Conservation (phyloP, 257 asterid genomes). For the Coffea canephora region DNA sequence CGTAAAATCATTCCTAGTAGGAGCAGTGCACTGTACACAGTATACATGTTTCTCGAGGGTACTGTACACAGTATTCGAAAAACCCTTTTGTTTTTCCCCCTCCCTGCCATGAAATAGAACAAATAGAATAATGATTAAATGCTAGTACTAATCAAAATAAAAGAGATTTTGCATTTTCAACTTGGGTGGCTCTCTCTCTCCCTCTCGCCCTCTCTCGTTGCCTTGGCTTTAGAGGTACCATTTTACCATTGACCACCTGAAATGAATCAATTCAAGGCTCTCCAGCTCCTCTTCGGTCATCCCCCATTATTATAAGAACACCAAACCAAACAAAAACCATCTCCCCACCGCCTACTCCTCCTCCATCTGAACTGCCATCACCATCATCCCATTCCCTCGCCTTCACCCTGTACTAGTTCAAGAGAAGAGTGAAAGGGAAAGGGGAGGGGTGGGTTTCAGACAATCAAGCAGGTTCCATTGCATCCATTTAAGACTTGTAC, state of each 20-base stretch:
- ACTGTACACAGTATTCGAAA: not conserved
- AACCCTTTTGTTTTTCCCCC: not conserved
- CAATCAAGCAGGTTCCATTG: constrained; percentile 4
- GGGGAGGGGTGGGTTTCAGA: not conserved
- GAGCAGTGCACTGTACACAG: not conserved
- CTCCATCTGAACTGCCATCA: constrained; percentile 9
- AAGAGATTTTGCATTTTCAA: no score
- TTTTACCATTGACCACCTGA: constrained; percentile 14
- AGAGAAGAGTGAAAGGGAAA: not conserved
- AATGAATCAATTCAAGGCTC: not conserved
- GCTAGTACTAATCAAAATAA: no score
- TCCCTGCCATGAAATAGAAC: not conserved
- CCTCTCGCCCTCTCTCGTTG: no score
- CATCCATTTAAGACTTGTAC: not conserved
- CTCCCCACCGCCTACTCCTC: not conserved
- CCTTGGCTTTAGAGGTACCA: no score
- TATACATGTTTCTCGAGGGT: not conserved
- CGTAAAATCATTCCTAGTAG: no score
- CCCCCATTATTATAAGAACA: not conserved
- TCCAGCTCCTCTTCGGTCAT: not conserved
- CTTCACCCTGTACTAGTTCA: not conserved
- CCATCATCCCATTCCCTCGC: constrained; percentile 2
- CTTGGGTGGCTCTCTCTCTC: no score
- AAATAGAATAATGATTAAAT: no score
- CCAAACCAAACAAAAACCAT: constrained; percentile 2